Evolutionary conservation across 352 stramenopile species (phyloP).

Genomic region (Phytophthora macrochlamydospora): DNA sequence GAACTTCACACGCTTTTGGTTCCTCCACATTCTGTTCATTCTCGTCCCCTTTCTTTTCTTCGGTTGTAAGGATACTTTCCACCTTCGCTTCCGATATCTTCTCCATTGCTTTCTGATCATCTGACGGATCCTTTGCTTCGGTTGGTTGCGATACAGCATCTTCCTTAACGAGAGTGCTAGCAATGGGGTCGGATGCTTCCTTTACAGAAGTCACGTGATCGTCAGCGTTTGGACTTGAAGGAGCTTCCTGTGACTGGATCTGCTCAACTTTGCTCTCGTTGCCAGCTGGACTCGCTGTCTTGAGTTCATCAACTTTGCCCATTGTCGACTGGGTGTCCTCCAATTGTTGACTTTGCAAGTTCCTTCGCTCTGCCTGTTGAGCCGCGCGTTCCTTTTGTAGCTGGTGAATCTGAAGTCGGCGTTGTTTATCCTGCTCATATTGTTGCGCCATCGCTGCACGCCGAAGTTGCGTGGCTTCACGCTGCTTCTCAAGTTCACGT

Average conservation of each 20-base stretch:
- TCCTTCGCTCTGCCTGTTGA: slow-evolving; percentile 24
- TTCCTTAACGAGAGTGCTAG: too few species aligned
- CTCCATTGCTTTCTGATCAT: neutral
- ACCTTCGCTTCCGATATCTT: too few species aligned
- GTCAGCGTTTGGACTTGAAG: too few species aligned
- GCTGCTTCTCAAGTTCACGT: slow-evolving; percentile 52
- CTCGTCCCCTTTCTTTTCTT: too few species aligned
- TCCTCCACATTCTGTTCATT: too few species aligned
- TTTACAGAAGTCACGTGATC: too few species aligned
- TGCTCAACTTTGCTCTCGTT: too few species aligned
- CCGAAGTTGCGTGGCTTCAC: slow-evolving; percentile 46
- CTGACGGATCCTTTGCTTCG: neutral
- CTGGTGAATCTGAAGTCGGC: slow-evolving; percentile 68
- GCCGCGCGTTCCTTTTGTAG: slow-evolving; percentile 60
- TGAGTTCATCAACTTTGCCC: neutral
- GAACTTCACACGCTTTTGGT: too few species aligned
- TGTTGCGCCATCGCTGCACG: slow-evolving; percentile 62
- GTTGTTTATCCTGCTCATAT: slow-evolving; percentile 68
- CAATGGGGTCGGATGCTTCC: too few species aligned
- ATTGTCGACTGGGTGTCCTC: slow-evolving; percentile 1
- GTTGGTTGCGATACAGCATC: neutral
- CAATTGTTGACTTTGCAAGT: slow-evolving; percentile 14
- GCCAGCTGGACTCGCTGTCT: too few species aligned
- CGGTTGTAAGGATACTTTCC: too few species aligned
- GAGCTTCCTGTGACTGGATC: too few species aligned